Evolutionary conservation across 2,329 filamentous ascomycete genomes (phyloP), one percentile per base, ranked within the genome.

Genomic region (Thelonectria blattea): DNA sequence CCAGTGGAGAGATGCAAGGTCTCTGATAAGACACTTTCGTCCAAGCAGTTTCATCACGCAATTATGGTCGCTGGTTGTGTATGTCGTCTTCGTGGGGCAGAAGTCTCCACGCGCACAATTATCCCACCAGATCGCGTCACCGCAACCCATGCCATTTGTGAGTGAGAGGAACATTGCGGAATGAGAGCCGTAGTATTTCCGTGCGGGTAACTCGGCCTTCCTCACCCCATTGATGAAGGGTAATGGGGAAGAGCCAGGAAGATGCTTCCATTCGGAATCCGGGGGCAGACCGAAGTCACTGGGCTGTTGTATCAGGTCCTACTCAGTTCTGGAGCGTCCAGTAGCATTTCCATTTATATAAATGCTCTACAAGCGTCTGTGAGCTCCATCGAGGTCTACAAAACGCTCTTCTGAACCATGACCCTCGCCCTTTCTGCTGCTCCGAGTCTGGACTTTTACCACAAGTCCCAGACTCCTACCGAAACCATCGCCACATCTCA

Each of bases 71-170:
- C 14, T 10, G 18, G 3, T 56, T 56, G 54, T 61, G 54, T 49
- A 51, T 42, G 34, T 17, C 7, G 10, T 20, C n/a, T 37, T 49
- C 62, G 56, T 58, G 55, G 50, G 50, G 52, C 56, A 24, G 20
- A 9, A n/a, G 18, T 52, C 37, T 11, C 43, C 20, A n/a, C 24
- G 30, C 27, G 57, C 20, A 65, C 56, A 66, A 66, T 66, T 60
- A 63, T 62, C 59, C 59, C 62, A 58, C 59, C 45, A 14, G 47
- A 64, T 66, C 49, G 45, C 64, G 64, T 63, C 64, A 66, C 57
- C 55, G 42, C n/a, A 61, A 50, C 60, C 60, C 57, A 62, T 65
- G 45, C 56, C 12, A 34, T 4, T 7, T 2, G 6, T 14, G 17
- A 51, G 50, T 49, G 37, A 5, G 41, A 45, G 45, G 50, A 37